Evolutionary conservation across 148 eudicot genomes (phyloP).

Genomic region (Arbutus unedo): DNA sequence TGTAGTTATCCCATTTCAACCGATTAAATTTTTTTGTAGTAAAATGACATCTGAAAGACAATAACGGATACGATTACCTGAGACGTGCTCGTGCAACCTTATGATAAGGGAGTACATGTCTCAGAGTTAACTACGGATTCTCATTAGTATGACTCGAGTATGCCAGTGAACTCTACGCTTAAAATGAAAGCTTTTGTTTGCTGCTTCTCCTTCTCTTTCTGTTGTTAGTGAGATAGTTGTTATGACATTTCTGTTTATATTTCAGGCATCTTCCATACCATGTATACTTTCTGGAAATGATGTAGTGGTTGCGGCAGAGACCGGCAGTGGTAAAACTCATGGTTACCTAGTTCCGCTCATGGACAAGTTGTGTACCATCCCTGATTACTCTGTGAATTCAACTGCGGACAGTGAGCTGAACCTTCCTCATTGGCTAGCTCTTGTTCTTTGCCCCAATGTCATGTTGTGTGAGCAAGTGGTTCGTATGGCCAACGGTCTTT

Average conservation of each 20-base stretch:
- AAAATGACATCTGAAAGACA: not conserved
- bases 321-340: constrained; percentile 94
- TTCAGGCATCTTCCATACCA: constrained; percentile 93
- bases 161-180: not conserved
- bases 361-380: constrained; percentile 42
- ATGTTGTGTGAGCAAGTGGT: constrained; percentile 97
- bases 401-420: constrained; percentile 21
- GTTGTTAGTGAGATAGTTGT: not conserved
- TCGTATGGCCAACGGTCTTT: constrained; percentile 75
- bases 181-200: not conserved
- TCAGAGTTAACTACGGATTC: not conserved
- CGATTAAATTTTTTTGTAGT: not conserved
- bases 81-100: not conserved
- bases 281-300: constrained; percentile 69
- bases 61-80: not conserved
- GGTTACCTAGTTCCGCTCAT: constrained; percentile 84
- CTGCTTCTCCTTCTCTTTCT: not conserved
- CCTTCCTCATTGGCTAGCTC: constrained; percentile 38
- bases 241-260: constrained; percentile 20
- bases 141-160: not conserved
- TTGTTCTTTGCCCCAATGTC: constrained; percentile 91
- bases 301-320: constrained; percentile 87
- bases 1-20: not conserved
- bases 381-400: constrained; percentile 22
- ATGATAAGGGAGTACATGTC: not conserved